Evolutionary conservation across 2,329 filamentous ascomycete species (phyloP), one percentile per base, ranked within the genome.

Genomic region (Hortaea sp.): DNA sequence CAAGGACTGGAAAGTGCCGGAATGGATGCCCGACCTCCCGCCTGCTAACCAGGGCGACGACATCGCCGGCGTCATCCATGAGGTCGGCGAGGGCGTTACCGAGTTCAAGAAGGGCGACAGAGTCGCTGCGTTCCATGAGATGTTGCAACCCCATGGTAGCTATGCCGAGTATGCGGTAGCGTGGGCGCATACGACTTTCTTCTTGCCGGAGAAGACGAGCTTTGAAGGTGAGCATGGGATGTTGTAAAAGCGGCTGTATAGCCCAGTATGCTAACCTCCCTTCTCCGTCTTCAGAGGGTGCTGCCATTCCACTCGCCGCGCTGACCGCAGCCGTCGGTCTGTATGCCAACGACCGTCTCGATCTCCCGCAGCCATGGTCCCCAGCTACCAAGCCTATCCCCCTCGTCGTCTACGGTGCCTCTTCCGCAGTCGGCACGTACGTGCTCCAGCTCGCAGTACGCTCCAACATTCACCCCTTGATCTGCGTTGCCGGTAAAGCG

Each of bases 101-200:
- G 77, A 79, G 53, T 81, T 81, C 68, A 72, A 72, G 49, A 63
- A 65, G 0, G 77, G 77, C 30, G 76, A 80, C 59, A 70, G 75
- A 11, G 76, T 80, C 1, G 72, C 74, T 6, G 74, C 72, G 3
- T 77, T 78, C 64, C 70, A 74, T 51, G 61, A 65, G 50, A 79
- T 82, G 70, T 53, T 62, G 39, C 63, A 64, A 0, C 66, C 71
- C 0, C 58, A 69, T 32, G 80, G 80, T 2, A 71, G 68, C 6
- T 84, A 74, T 49, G 80, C 79, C 3, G 78, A 82, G 56, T 83
- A 82, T 52, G 75, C 77, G 2, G 62, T 82, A 7, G 72, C 73
- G 0, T 73, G 68, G 62, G 68, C 71, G 31, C 68, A 75, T 53
- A 77, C 77, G 0, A 79, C 77, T 0, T 79, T 81, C 56, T 73